Percentiles rank a stretch among this genome's conserved stretches.
These are phyloP conservation scores for Zygotorulaspora chibaensis DNA, from an alignment of 805 yeast species.

Conservation along the genomic window DNA sequence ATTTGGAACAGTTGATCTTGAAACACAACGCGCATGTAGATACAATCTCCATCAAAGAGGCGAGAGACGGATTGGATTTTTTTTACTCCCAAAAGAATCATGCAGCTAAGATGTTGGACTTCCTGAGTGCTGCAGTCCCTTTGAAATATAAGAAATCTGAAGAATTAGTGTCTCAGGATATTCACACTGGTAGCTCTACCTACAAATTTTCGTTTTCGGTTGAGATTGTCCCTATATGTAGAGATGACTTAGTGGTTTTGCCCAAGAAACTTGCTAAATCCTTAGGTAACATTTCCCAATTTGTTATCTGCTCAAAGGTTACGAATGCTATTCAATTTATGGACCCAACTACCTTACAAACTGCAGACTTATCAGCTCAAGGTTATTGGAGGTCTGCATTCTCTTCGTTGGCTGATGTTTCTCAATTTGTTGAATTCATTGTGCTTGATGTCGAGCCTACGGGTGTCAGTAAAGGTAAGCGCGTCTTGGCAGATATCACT, in stretches of 20 bases:
- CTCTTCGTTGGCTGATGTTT: conserved; percentile 65
- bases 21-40: conserved; percentile 90
- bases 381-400: conserved; percentile 84
- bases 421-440: conserved; percentile 78
- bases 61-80: conserved; percentile 92
- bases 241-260: conserved; percentile 89
- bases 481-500: conserved; percentile 83
- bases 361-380: conserved; percentile 64
- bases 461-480: conserved; percentile 70
- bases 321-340: conserved; percentile 80
- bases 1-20: conserved; percentile 90
- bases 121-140: conserved; percentile 80
- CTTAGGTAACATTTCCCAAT: conserved; percentile 74
- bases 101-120: conserved; percentile 92
- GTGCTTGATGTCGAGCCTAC: conserved; percentile 93
- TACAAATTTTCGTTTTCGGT: conserved; percentile 91
- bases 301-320: conserved; percentile 80
- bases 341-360: conserved; percentile 77
- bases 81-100: conserved; percentile 84
- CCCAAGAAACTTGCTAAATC: conserved; percentile 83
- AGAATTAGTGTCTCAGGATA: conserved; percentile 87
- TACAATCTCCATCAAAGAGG: conserved; percentile 88
- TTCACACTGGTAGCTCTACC: conserved; percentile 80
- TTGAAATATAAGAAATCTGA: conserved; percentile 77
- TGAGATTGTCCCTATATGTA: conserved; percentile 93